Conservation (phyloP, 2,329 filamentous ascomycete genomes). For the Nemania sp. region DNA sequence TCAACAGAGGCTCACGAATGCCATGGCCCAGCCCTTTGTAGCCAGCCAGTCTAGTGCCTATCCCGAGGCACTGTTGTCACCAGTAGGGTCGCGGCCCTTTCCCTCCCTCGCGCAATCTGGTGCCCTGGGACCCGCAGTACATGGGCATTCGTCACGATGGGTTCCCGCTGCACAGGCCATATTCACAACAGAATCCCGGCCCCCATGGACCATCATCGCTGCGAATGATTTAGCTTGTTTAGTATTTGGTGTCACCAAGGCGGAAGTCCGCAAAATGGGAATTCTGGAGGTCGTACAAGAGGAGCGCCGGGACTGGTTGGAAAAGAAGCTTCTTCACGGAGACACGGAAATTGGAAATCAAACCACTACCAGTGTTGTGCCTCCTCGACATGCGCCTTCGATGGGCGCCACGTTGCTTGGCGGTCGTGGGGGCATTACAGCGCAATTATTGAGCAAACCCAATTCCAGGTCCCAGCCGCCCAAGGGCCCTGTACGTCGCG, state of each 20-base stretch:
- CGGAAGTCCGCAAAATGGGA: constrained; percentile 90
- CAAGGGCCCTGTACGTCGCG: constrained; percentile 60
- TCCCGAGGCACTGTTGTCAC: constrained; percentile 48
- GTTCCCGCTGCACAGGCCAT: constrained; percentile 92
- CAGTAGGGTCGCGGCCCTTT: constrained; percentile 48
- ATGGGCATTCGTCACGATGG: constrained; percentile 89
- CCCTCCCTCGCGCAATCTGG: constrained; percentile 50
- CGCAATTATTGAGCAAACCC: constrained; percentile 84
- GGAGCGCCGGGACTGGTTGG: constrained; percentile 86
- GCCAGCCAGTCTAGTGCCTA: constrained; percentile 48
- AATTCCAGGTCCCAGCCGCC: constrained; percentile 61
- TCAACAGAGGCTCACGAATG: constrained; percentile 83
- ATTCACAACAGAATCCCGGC: constrained; percentile 89
- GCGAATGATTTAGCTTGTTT: constrained; percentile 96
- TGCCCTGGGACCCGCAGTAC: constrained; percentile 64
- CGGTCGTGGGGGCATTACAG: constrained; percentile 77
- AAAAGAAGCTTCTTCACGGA: constrained; percentile 75
- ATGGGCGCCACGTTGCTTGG: constrained; percentile 64
- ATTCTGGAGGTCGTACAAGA: constrained; percentile 94
- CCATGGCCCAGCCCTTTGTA: constrained; percentile 80
- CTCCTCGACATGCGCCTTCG: constrained; percentile 45
- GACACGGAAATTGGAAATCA: constrained; percentile 54
- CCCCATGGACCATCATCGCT: constrained; percentile 94
- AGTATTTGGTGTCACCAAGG: constrained; percentile 98
- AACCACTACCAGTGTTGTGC: constrained; percentile 44